A percentile compares a stretch with the other conserved stretches of the same genome.
These are phyloP conservation scores for Spergularia marina DNA, from an alignment of 148 eudicot species.

Conservation along the genomic window DNA sequence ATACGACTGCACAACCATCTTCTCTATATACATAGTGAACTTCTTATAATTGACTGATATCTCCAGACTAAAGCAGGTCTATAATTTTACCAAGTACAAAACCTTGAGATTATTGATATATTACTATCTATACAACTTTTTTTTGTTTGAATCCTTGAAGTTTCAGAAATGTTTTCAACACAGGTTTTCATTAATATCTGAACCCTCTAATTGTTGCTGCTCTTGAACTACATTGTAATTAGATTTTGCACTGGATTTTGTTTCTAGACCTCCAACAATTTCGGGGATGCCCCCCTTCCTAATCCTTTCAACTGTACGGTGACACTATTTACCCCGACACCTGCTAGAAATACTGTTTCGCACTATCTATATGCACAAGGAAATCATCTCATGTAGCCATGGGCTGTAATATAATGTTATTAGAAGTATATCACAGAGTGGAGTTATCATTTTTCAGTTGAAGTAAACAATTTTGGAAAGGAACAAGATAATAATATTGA, in stretches of 20 bases:
- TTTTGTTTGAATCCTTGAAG: not conserved
- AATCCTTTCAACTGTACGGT: not conserved
- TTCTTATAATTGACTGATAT: not conserved
- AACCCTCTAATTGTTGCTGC: not conserved
- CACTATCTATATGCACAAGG: not conserved
- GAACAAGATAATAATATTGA: slow-evolving; percentile 1
- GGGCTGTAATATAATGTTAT: not conserved
- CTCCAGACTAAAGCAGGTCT: not conserved
- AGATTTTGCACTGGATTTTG: slow-evolving; percentile 1
- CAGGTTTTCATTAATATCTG: not conserved
- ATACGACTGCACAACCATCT: not conserved
- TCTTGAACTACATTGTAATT: not conserved
- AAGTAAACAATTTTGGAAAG: not conserved
- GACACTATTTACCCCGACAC: not conserved
- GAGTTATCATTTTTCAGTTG: not conserved
- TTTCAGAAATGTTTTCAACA: not conserved
- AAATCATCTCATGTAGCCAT: not conserved
- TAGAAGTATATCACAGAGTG: not conserved
- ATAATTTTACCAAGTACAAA: not conserved
- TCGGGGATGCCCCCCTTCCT: not conserved
- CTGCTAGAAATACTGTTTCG: not conserved
- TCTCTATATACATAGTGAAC: slow-evolving; percentile 3
- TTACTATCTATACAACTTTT: not conserved
- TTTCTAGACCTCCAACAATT: not conserved
- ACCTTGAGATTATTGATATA: not conserved